Evolutionary conservation across 331 rosid species (phyloP).

Genomic region (Pyrus hybrid): DNA sequence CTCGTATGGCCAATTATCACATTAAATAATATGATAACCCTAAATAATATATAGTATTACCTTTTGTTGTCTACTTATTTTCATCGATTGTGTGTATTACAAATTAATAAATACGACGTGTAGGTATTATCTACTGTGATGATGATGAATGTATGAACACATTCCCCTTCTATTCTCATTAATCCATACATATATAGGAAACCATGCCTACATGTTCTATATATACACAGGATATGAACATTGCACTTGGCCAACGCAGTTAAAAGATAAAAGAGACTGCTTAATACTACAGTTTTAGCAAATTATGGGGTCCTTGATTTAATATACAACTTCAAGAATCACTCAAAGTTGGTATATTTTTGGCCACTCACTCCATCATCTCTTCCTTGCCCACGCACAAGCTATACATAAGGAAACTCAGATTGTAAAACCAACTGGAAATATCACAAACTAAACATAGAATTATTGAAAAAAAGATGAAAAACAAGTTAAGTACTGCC

Average conservation of each 20-base stretch:
- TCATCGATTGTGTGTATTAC: too few species aligned
- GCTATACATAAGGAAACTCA: not conserved
- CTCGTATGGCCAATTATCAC: not conserved
- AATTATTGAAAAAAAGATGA: too few species aligned
- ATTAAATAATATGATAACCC: too few species aligned
- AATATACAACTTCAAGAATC: not conserved
- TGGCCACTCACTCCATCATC: too few species aligned
- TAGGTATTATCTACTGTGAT: not conserved
- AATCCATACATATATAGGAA: not conserved
- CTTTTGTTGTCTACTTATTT: too few species aligned
- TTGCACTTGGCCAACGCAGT: too few species aligned
- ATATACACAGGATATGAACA: too few species aligned
- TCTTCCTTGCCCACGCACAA: not conserved
- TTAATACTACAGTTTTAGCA: not conserved
- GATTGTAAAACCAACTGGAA: not conserved
- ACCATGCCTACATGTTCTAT: too few species aligned
- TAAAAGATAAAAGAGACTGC: too few species aligned
- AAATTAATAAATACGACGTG: not conserved
- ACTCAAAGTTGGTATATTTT: too few species aligned
- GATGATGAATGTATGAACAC: not conserved
- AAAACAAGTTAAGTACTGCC: not conserved
- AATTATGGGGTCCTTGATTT: not conserved
- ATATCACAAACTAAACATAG: not conserved
- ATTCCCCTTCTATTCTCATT: not conserved
- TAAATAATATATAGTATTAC: too few species aligned